Evolutionary conservation across 805 yeast genomes (phyloP).

Genomic region (Spencermartinsiella europaea): DNA sequence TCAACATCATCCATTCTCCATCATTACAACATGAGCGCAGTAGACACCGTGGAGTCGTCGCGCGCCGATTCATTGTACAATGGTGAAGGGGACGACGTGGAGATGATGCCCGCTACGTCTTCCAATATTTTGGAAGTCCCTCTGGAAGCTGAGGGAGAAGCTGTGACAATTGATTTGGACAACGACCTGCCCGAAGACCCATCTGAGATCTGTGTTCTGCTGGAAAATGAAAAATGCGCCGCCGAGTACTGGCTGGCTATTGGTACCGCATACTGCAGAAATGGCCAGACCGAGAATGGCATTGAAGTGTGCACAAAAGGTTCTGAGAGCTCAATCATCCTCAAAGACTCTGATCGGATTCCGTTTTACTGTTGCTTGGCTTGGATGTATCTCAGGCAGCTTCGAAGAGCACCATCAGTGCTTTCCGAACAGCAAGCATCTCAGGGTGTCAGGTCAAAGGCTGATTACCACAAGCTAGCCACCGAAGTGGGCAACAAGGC

Average conservation of each 20-base stretch:
- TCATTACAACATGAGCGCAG: too few species aligned
- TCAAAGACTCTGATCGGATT: constrained; percentile 37
- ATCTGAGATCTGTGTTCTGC: constrained; percentile 67
- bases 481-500: constrained; percentile 46
- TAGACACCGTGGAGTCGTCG: too few species aligned
- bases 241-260: constrained; percentile 79
- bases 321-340: constrained; percentile 31
- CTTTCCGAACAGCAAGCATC: constrained; percentile 14
- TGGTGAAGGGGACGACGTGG: constrained; percentile 8
- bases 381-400: constrained; percentile 53
- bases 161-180: constrained; percentile 75
- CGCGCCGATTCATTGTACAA: too few species aligned
- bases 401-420: constrained; percentile 28
- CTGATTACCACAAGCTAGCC: constrained; percentile 36
- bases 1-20: too few species aligned
- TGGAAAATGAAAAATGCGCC: constrained; percentile 75
- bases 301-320: constrained; percentile 59
- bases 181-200: constrained; percentile 89
- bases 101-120: constrained; percentile 8
- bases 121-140: constrained; percentile 59
- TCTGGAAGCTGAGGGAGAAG: constrained; percentile 65
- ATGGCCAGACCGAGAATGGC: constrained; percentile 56
- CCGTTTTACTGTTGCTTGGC: constrained; percentile 58
- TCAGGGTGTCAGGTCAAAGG: constrained; percentile 22
- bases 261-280: constrained; percentile 72